A percentile compares a stretch with the other conserved stretches of the same genome.
phyloP scores from a whole-genome alignment of 1,139 yeast genomes.

The Kodamaea fungicola region DNA sequence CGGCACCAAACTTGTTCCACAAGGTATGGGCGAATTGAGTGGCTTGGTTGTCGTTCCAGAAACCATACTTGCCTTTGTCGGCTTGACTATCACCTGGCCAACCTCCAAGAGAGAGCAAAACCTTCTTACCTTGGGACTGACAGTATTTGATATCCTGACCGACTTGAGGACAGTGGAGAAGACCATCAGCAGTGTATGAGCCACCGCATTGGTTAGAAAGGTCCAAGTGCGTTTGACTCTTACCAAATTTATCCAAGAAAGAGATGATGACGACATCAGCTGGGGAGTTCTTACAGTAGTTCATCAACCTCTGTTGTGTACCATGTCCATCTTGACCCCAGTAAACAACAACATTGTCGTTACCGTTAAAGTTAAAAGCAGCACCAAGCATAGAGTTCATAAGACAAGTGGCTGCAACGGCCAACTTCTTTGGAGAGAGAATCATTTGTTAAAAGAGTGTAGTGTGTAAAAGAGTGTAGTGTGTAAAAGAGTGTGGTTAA shows the following conservation, averaged over 20 bases:
- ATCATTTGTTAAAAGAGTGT: background rate
- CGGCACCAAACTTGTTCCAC: conserved; percentile 18
- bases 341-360: conserved; percentile 13
- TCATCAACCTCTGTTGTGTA: conserved; percentile 11
- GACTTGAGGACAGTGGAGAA: conserved; percentile 13
- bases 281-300: conserved; percentile 13
- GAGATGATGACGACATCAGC: conserved; percentile 15
- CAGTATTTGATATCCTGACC: conserved; percentile 16
- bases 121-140: conserved; percentile 14
- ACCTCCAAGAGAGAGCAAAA: conserved; percentile 16
- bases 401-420: background rate
- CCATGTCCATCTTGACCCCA: conserved; percentile 20
- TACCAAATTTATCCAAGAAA: conserved; percentile 13
- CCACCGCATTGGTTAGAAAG: conserved; percentile 14
- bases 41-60: conserved; percentile 12
- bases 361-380: conserved; percentile 7
- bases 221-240: conserved; percentile 8
- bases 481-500: background rate
- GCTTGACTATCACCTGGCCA: conserved; percentile 6
- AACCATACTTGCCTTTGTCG: conserved; percentile 13
- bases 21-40: conserved; percentile 12
- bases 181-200: conserved; percentile 11
- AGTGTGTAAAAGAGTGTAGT: background rate
- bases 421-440: background rate
- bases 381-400: background rate